A percentile compares a stretch with the other conserved stretches of the same genome.
Conservation (phyloP, 73 alveolate genomes). For the Paramecium sonneborni region DNA sequence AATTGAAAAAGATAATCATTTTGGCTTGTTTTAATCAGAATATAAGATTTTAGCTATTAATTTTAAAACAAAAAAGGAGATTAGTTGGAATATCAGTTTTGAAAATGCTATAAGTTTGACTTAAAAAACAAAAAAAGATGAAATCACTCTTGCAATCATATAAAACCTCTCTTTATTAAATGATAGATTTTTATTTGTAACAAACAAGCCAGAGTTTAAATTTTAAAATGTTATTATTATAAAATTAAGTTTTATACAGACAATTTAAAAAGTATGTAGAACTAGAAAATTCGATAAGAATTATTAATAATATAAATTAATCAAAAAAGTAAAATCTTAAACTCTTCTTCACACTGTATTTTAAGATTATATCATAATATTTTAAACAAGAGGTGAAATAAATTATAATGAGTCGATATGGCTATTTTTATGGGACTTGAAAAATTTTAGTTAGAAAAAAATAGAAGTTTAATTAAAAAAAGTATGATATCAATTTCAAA, state of each 20-base stretch:
- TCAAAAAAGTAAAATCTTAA: neutral
- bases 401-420: neutral
- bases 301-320: neutral
- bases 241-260: neutral
- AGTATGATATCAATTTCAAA: neutral
- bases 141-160: neutral
- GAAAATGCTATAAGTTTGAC: neutral
- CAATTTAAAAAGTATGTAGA: neutral
- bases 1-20: neutral
- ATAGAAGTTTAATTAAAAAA: neutral
- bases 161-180: neutral
- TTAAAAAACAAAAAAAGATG: neutral
- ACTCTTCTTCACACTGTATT: neutral
- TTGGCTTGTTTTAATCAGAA: neutral
- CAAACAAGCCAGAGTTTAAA: neutral
- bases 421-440: neutral
- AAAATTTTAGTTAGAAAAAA: neutral
- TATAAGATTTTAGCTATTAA: neutral
- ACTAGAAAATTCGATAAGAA: neutral
- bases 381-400: neutral
- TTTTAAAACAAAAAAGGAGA: neutral
- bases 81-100: neutral
- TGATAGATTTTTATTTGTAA: neutral
- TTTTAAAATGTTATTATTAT: neutral
- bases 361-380: neutral